Evolutionary conservation across 495 filamentous ascomycete species (phyloP).

Genomic region (Darksidea phi): DNA sequence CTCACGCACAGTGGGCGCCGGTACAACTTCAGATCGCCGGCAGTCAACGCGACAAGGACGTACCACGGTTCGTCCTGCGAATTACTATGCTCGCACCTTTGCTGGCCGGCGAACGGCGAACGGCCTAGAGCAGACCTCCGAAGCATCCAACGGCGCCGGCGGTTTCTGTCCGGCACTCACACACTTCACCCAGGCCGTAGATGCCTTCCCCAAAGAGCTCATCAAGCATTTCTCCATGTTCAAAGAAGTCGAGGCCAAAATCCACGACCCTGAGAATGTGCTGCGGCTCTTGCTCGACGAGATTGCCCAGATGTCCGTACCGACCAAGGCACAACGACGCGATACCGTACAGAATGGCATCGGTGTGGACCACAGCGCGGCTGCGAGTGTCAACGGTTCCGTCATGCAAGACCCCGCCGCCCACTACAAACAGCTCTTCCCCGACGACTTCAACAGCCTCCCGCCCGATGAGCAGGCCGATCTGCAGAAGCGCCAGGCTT

Average conservation of each 20-base stretch:
- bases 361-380: slow-evolving; percentile 33
- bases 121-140: slow-evolving; percentile 36
- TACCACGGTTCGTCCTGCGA: slow-evolving; percentile 58
- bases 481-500: slow-evolving; percentile 62
- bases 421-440: slow-evolving; percentile 45
- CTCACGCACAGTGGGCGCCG: slow-evolving; percentile 22
- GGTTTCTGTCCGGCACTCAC: slow-evolving; percentile 90
- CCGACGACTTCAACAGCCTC: slow-evolving; percentile 31
- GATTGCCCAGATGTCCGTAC: slow-evolving; percentile 42
- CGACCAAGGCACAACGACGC: slow-evolving; percentile 49
- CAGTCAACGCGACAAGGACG: slow-evolving; percentile 61
- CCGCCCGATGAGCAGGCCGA: slow-evolving; percentile 45
- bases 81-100: slow-evolving; percentile 56
- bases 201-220: slow-evolving; percentile 89
- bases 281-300: slow-evolving; percentile 67
- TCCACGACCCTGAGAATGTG: slow-evolving; percentile 69
- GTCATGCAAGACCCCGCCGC: slow-evolving; percentile 30
- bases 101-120: slow-evolving; percentile 48
- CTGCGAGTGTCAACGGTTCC: slow-evolving; percentile 33
- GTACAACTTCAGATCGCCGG: slow-evolving; percentile 45
- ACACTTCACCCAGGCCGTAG: slow-evolving; percentile 89
- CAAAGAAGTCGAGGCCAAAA: slow-evolving; percentile 96
- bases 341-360: slow-evolving; percentile 20
- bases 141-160: slow-evolving; percentile 47
- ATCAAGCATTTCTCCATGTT: slow-evolving; percentile 90